Percentiles rank a stretch among this genome's conserved stretches.
phyloP scores from a whole-genome alignment of 305 asterid genomes.

The Rubia peregrina region DNA sequence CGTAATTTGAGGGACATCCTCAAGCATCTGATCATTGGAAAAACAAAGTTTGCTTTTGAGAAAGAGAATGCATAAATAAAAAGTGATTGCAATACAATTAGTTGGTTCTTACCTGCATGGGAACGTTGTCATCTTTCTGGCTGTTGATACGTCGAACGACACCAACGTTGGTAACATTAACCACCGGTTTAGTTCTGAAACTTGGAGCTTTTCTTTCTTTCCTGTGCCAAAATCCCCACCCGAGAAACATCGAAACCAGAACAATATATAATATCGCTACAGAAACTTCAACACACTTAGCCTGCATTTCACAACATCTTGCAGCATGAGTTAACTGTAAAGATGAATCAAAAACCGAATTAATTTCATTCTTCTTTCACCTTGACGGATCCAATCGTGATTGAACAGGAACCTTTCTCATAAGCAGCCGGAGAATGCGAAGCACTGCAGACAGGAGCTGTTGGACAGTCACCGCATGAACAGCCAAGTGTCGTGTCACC shows the following conservation, averaged over 20 bases:
- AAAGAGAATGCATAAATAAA: neutral
- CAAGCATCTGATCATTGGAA: constrained; percentile 60
- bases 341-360: constrained; percentile 9
- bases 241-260: constrained; percentile 70
- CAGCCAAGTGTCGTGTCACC: constrained; percentile 94
- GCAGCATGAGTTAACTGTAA: neutral
- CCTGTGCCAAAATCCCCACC: constrained; percentile 81
- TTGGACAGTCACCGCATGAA: constrained; percentile 99
- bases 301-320: constrained; percentile 48
- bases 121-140: constrained; percentile 82
- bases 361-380: constrained; percentile 37
- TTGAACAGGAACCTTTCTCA: constrained; percentile 66
- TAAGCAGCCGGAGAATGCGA: constrained; percentile 62
- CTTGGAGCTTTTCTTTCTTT: constrained; percentile 50
- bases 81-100: neutral
- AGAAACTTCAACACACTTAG: constrained; percentile 86
- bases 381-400: constrained; percentile 76
- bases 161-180: constrained; percentile 64
- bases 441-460: constrained; percentile 61
- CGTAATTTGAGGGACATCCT: constrained; percentile 82
- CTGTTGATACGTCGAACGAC: constrained; percentile 66
- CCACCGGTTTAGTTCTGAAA: constrained; percentile 64
- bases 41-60: neutral
- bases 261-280: constrained; percentile 62
- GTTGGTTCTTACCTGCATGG: constrained; percentile 71